These are phyloP conservation scores for Heliamphora exappendiculata DNA, from an alignment of 148 eudicot species.

Conservation along the genomic window DNA sequence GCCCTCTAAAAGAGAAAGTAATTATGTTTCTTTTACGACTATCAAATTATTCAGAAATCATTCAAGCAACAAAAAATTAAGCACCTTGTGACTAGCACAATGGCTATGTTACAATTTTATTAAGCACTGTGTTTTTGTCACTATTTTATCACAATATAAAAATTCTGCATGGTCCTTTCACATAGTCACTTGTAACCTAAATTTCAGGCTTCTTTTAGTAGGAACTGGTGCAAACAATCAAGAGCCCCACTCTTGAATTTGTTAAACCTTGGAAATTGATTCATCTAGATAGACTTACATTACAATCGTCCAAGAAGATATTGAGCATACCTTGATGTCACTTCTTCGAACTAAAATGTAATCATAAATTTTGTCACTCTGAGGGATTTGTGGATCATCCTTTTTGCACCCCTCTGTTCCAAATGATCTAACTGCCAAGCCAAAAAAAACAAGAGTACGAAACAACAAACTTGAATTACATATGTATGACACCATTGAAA, in stretches of 20 bases:
- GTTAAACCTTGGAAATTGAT: background rate
- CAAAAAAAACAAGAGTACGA: no score
- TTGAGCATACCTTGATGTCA: conserved; percentile 67
- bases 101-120: no score
- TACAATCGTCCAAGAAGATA: background rate
- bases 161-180: background rate
- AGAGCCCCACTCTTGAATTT: background rate
- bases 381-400: conserved; percentile 49
- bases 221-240: background rate
- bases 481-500: no score
- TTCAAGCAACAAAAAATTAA: background rate
- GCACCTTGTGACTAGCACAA: no score
- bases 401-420: conserved; percentile 63
- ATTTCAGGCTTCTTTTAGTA: background rate
- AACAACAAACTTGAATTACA: no score
- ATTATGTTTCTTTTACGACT: no score
- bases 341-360: conserved; percentile 60
- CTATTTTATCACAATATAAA: background rate
- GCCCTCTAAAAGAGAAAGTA: background rate
- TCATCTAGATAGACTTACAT: background rate
- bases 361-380: conserved; percentile 49
- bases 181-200: background rate
- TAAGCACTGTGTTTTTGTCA: background rate
- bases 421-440: conserved; percentile 61
- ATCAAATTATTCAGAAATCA: background rate